Percentiles rank a stretch among this genome's conserved stretches.
Conservation (phyloP, 441 rosid genomes). For the Arabidopsis hybrid region DNA sequence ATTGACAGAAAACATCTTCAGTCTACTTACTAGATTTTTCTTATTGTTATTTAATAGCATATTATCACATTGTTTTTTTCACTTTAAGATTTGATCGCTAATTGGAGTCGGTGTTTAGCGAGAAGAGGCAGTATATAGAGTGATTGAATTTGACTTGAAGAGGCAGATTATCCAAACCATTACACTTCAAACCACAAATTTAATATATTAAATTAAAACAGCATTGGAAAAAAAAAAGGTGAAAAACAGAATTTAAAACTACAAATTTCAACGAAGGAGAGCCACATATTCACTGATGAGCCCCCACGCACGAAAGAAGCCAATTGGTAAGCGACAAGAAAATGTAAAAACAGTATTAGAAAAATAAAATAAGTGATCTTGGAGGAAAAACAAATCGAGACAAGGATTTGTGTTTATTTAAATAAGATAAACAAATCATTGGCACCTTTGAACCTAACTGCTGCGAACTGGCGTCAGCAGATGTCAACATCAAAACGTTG, state of each 20-base stretch:
- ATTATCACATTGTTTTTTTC: neutral
- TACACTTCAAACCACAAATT: conserved; percentile 28
- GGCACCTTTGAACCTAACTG: conserved; percentile 46
- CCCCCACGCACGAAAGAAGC: conserved; percentile 42
- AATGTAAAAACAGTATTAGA: conserved; percentile 12
- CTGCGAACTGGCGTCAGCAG: conserved; percentile 48
- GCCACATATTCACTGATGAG: conserved; percentile 37
- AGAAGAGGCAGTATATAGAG: conserved; percentile 35
- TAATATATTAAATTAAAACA: conserved; percentile 26
- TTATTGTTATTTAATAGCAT: neutral
- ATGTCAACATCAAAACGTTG: conserved; percentile 45
- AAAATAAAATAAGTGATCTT: conserved; percentile 33
- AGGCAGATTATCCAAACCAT: conserved; percentile 40
- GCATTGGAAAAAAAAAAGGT: neutral
- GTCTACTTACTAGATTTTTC: conserved; percentile 4
- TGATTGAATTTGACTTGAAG: conserved; percentile 40
- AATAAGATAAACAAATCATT: conserved; percentile 37
- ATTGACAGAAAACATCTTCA: neutral
- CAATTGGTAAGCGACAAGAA: conserved; percentile 42
- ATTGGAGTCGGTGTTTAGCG: conserved; percentile 10
- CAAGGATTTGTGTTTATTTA: conserved; percentile 33
- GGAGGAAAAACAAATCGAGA: conserved; percentile 35
- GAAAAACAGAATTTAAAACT: neutral
- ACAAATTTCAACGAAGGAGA: conserved; percentile 25
- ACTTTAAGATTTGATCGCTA: neutral